Evolutionary conservation across 768 basidiomycete species (phyloP).

Genomic region (Tulasnella sp.): DNA sequence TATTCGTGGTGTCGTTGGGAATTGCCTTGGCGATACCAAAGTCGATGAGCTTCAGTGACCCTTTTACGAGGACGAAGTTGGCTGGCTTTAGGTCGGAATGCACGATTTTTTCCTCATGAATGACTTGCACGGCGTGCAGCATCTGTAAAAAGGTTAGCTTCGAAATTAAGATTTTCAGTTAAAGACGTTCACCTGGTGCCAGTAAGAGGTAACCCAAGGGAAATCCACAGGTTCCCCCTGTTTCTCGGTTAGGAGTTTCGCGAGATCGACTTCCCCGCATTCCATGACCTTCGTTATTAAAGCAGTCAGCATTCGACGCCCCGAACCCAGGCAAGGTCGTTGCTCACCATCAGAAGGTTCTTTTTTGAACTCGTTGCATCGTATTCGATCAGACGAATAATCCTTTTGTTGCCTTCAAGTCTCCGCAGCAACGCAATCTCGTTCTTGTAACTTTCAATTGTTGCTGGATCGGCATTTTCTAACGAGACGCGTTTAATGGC

Average conservation of each 20-base stretch:
- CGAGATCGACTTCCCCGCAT: constrained; percentile 92
- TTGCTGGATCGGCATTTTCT: constrained; percentile 86
- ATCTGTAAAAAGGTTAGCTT: constrained; percentile 58
- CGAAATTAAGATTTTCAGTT: background rate
- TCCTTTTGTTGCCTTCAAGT: constrained; percentile 90
- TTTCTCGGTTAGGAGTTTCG: constrained; percentile 80
- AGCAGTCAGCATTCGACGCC: background rate
- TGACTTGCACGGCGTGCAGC: constrained; percentile 97
- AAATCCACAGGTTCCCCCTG: constrained; percentile 83
- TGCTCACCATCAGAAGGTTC: constrained; percentile 63
- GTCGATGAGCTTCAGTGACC: constrained; percentile 95
- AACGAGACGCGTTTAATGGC: constrained; percentile 93
- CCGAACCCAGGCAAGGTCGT: background rate
- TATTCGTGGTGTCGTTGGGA: constrained; percentile 98
- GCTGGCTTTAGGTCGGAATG: constrained; percentile 98
- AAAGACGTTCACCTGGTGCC: constrained; percentile 78
- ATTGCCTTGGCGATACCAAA: constrained; percentile 99
- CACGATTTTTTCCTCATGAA: constrained; percentile 98
- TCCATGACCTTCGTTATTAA: constrained; percentile 74
- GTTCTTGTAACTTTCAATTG: constrained; percentile 91
- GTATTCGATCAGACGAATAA: constrained; percentile 89
- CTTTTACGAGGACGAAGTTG: constrained; percentile 95
- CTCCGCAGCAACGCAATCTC: constrained; percentile 92
- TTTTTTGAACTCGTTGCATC: constrained; percentile 84
- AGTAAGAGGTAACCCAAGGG: constrained; percentile 94